Evolutionary conservation across 768 basidiomycete genomes (phyloP).

Genomic region (Mycena epipterygia): DNA sequence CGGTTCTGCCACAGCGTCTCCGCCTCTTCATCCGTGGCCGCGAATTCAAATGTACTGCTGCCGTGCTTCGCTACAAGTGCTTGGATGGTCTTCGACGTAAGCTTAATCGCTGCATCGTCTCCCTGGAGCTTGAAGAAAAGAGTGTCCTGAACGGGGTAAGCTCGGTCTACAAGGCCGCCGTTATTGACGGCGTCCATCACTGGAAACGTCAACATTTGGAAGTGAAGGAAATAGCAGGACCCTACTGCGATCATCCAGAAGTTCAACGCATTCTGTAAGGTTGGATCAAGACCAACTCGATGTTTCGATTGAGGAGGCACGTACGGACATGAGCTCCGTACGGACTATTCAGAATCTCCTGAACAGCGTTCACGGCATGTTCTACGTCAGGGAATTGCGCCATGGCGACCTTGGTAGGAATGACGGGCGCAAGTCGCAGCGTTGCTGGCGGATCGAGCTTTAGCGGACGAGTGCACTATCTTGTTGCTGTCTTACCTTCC

Average conservation of each 20-base stretch:
- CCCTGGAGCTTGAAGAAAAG: constrained; percentile 96
- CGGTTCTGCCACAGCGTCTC: constrained; percentile 87
- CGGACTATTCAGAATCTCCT: constrained; percentile 80
- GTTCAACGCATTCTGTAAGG: constrained; percentile 84
- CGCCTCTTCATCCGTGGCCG: constrained; percentile 80
- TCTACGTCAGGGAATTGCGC: constrained; percentile 88
- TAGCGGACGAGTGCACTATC: neutral
- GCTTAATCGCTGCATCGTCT: constrained; percentile 67
- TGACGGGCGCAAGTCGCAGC: constrained; percentile 80
- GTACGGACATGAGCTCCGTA: constrained; percentile 81
- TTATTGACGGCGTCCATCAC: constrained; percentile 86
- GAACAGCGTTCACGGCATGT: constrained; percentile 83
- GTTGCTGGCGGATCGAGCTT: constrained; percentile 67
- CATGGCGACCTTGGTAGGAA: constrained; percentile 91
- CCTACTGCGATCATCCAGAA: constrained; percentile 83
- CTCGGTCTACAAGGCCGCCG: constrained; percentile 69
- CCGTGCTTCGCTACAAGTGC: constrained; percentile 76
- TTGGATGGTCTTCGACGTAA: constrained; percentile 71
- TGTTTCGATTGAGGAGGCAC: constrained; percentile 42
- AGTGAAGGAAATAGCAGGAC: neutral
- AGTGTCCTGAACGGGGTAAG: constrained; percentile 81
- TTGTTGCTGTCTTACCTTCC: constrained; percentile 22
- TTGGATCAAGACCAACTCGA: neutral
- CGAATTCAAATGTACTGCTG: constrained; percentile 78
- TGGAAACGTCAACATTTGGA: constrained; percentile 38